These are phyloP conservation scores for Colletotrichum truncatum DNA, from an alignment of 2,329 filamentous ascomycete genomes.

Conservation along the genomic window DNA sequence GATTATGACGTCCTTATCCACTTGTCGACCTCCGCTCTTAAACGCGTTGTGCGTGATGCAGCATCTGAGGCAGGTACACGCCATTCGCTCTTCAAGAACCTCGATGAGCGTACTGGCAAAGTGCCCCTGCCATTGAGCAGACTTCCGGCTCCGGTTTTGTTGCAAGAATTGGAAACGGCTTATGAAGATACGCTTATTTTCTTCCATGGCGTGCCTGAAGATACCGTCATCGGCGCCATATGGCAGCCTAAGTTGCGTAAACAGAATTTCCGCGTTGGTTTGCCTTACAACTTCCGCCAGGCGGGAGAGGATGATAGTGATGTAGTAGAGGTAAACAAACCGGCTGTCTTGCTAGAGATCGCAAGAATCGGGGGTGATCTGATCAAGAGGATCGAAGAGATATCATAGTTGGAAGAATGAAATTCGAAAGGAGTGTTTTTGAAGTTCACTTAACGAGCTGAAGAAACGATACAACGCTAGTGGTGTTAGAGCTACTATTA, in stretches of 20 bases:
- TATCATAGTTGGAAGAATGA: constrained; percentile 31
- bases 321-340: constrained; percentile 71
- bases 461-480: background rate
- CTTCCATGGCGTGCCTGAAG: constrained; percentile 74
- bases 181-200: constrained; percentile 80
- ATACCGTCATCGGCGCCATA: constrained; percentile 63
- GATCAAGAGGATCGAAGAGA: constrained; percentile 71
- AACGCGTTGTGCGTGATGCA: constrained; percentile 49
- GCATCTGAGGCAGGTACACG: constrained; percentile 45
- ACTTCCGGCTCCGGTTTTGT: constrained; percentile 69
- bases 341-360: constrained; percentile 77
- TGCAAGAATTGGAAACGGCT: constrained; percentile 71
- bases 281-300: constrained; percentile 67
- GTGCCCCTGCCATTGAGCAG: constrained; percentile 60
- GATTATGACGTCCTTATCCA: constrained; percentile 92
- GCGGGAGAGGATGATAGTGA: constrained; percentile 46
- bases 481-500: background rate
- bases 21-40: constrained; percentile 66
- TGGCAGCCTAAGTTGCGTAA: constrained; percentile 65
- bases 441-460: background rate
- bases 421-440: no score
- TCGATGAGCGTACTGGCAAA: constrained; percentile 67
- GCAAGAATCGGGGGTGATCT: constrained; percentile 73
- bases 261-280: constrained; percentile 74
- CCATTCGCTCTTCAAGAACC: constrained; percentile 79